These are phyloP conservation scores for Linderniella brevidens DNA, from an alignment of 257 asterid genomes.

Conservation along the genomic window DNA sequence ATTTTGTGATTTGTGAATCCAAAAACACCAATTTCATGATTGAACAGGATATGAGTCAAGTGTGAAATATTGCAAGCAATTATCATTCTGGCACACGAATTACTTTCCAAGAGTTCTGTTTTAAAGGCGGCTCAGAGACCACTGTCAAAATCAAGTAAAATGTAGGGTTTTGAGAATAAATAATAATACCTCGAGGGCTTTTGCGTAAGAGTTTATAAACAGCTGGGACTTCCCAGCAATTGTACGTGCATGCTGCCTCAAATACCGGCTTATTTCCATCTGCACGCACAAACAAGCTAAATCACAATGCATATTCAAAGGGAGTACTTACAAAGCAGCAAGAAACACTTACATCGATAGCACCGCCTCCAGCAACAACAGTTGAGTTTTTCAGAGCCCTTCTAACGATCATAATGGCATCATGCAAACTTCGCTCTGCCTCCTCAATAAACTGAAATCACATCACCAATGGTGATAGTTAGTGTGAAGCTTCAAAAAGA, in stretches of 20 bases:
- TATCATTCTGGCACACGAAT: too few relatives aligned
- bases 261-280: conserved; percentile 81
- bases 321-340: neutral
- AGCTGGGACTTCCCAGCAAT: conserved; percentile 80
- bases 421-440: conserved; percentile 64
- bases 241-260: conserved; percentile 82
- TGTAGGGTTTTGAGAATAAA: neutral
- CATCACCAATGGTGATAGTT: conserved; percentile 13
- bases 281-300: conserved; percentile 16
- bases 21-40: too few relatives aligned
- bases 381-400: conserved; percentile 80
- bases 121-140: too few relatives aligned
- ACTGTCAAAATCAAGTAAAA: too few relatives aligned
- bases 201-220: conserved; percentile 73
- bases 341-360: conserved; percentile 58
- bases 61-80: too few relatives aligned
- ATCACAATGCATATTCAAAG: neutral
- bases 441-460: conserved; percentile 42
- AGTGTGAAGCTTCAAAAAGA: conserved; percentile 5
- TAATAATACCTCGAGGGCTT: conserved; percentile 70
- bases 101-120: too few relatives aligned
- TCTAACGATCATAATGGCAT: conserved; percentile 70
- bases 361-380: conserved; percentile 91
- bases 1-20: too few relatives aligned
- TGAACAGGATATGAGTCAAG: too few relatives aligned